A percentile compares a stretch with the other conserved stretches of the same genome.
Conservation (phyloP, 176 grass and related monocot species). For the Carex littledalei region DNA sequence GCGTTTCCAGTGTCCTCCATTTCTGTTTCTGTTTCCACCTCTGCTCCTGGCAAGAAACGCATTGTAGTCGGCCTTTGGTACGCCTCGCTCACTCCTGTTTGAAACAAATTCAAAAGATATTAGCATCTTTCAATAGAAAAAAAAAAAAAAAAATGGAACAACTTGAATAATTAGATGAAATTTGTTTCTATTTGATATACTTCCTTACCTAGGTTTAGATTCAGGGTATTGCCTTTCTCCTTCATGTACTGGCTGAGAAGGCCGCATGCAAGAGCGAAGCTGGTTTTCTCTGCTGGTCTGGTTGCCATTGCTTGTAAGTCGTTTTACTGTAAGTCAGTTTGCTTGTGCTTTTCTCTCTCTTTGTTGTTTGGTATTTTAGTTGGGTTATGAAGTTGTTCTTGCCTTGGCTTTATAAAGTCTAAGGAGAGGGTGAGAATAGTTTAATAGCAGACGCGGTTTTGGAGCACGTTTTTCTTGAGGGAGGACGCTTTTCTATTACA, state of each 20-base stretch:
- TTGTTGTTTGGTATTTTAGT: background rate
- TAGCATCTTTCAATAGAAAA: background rate
- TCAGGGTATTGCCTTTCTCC: slow-evolving; percentile 31
- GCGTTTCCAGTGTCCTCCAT: background rate
- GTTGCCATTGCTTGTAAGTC: slow-evolving; percentile 10
- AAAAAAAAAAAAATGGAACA: background rate
- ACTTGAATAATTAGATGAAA: background rate
- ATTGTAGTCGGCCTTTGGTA: slow-evolving; percentile 29
- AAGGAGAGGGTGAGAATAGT: background rate
- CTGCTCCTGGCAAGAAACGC: slow-evolving; percentile 37
- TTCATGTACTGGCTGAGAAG: slow-evolving; percentile 64
- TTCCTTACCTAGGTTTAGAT: slow-evolving; percentile 16
- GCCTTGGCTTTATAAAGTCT: slow-evolving; percentile 25
- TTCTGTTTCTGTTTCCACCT: slow-evolving; percentile 26
- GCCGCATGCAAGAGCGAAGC: slow-evolving; percentile 54
- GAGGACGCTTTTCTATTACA: background rate
- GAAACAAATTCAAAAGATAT: background rate
- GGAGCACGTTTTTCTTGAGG: slow-evolving; percentile 17
- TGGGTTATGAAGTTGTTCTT: background rate
- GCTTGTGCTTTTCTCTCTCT: slow-evolving; percentile 1
- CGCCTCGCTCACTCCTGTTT: slow-evolving; percentile 4
- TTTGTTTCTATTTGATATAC: background rate
- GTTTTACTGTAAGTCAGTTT: background rate
- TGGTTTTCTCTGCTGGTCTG: slow-evolving; percentile 37
- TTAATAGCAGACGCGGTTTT: background rate